Evolutionary conservation across 352 stramenopile genomes (phyloP), one percentile per base, ranked within the genome.

Genomic region (Lagenidium sp.): DNA sequence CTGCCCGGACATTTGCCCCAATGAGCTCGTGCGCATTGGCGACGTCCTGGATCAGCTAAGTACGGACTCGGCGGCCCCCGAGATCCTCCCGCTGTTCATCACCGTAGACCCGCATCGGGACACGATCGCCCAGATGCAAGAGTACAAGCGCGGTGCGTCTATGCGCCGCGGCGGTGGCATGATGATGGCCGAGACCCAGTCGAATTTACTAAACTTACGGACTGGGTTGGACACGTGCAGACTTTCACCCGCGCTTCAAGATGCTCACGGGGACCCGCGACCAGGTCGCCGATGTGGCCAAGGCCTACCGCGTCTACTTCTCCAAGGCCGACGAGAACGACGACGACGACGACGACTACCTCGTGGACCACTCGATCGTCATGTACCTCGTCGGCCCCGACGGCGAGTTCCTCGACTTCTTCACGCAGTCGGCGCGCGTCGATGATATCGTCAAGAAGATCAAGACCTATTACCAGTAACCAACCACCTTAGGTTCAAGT

Each of bases 361-460:
- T 99, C n/a, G 95, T 99, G 4, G 97, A 99, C 72, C 97, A 99
- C 71, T 98, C 92, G 24, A 99, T 99, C 69, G 96, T 99, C 28
- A 95, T 99, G 71, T 99, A 99, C 70, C 94, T 99, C 51, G 76
- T 98, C 43, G 82, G 82, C 1, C 88, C 96, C 2, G 85, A 97
- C 37, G 97, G 97, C 40, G 83, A 98, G 57, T 97, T 99, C 58
- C 69, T 98, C 16, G 96, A 99, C 63, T 99, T 99, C 61, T 99
- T 98, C 63, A 99, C 96, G 51, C 96, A 99, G 70, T 87, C 87
- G 43, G 97, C 95, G 55, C 73, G 85, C 54, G 85, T 95, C 7
- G 84, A 91, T 53, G 93, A 98, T 75, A 95, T 98, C 46, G 86
- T 87, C 13, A 79, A 92, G 35, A 98, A 97, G 59, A 96, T 98